phyloP scores from a whole-genome alignment of 2,329 filamentous ascomycete species.

The Hypomyces rosellus region DNA sequence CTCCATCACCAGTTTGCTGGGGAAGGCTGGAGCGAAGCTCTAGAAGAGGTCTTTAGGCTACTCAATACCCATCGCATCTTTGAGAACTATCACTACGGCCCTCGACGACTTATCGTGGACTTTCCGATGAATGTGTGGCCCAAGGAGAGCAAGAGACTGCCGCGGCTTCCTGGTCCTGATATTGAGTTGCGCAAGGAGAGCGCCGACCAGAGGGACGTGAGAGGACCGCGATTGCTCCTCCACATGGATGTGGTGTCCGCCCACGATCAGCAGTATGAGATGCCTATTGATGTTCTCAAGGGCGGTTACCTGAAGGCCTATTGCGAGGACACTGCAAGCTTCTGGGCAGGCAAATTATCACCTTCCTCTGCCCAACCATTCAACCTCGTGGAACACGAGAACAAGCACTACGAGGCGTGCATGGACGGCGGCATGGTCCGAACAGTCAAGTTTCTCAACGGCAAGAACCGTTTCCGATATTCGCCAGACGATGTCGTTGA shows the following conservation, averaged over 20 bases:
- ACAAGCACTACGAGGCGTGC: conserved; percentile 28
- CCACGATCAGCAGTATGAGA: conserved; percentile 7
- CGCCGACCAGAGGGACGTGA: background rate
- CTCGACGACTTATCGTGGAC: conserved; percentile 19
- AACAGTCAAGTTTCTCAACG: conserved; percentile 13
- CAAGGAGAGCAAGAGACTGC: conserved; percentile 21
- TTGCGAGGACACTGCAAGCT: background rate
- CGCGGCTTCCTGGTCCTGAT: conserved; percentile 17
- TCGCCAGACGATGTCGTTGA: background rate
- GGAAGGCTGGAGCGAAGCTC: conserved; percentile 25
- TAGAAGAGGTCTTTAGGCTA: conserved; percentile 19
- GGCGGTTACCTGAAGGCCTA: conserved; percentile 4
- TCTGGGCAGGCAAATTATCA: conserved; percentile 3
- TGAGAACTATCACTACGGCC: conserved; percentile 29
- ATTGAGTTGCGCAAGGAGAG: conserved; percentile 2
- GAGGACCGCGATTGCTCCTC: conserved; percentile 2
- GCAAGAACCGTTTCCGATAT: background rate
- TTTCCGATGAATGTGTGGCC: conserved; percentile 16
- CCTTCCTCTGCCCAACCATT: conserved; percentile 2
- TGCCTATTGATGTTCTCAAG: conserved; percentile 2
- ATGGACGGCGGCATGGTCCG: conserved; percentile 19
- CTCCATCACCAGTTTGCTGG: conserved; percentile 19
- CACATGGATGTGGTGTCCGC: conserved; percentile 5
- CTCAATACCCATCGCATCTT: conserved; percentile 28
- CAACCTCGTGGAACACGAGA: conserved; percentile 32